Base-by-base conservation (phyloP, 2,329 filamentous ascomycete genomes). In the Colletotrichum sansevieriae region DNA sequence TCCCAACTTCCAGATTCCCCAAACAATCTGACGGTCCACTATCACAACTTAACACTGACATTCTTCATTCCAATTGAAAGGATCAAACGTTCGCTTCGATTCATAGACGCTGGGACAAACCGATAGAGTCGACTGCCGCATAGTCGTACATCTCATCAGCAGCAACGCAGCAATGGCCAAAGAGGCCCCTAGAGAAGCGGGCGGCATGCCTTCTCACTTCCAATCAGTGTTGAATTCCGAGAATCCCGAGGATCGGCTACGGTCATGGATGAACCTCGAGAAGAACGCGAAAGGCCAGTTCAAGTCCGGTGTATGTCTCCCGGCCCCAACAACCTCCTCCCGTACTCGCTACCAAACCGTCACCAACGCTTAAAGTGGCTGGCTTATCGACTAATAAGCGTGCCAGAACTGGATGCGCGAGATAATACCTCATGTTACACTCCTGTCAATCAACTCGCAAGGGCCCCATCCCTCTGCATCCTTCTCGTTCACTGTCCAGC, bases 191-290 rank as follows among this genome's bases (percentile, higher is more conserved):
- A 0, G 51, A 1, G 92, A 95, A 1, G 92, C 92, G 4, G 94
- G 94, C 92, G 92, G 95, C 82, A 82, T 95, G 2, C 92, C 92
- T 0, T 92, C 94, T 0, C 92, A 95, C 76, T 22, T 71, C 62
- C 43, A 54, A n/a, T 8, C 54, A 8, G 15, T 68, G 22, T 55
- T 68, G n/a, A 55, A 59, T 9, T 71, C 72, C 43, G 47, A 71
- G 10, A 47, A 54, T 41, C 52, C 52, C 13, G 71, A 78, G 13
- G 75, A 77, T 18, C 78, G 72, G 37, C 73, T 79, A 59, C 72
- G 72, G 9, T 72, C 70, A 18, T 81, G 78, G 78, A 73, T 80
- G 13, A 54, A 73, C 11, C 66, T 78, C 43, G 73, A 72, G 15
- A 71, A 68, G 39, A 72, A 78, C 37, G 73, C 76, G 1, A 69